Base-by-base conservation (phyloP, 2,329 filamentous ascomycete species). In the Pseudogymnoascus sp. region DNA sequence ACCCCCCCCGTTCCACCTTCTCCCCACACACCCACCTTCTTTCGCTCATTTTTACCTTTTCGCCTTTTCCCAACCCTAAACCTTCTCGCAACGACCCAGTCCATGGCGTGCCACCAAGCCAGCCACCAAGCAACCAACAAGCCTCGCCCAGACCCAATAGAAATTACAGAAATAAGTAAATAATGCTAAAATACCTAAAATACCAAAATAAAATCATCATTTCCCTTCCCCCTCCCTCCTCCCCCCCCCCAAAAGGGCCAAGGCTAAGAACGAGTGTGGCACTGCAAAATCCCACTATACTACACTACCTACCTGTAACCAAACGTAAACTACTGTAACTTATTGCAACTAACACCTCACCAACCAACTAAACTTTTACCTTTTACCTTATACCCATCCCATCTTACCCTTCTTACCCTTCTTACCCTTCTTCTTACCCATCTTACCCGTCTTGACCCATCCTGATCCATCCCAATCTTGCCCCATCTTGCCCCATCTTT, bases 371-470 rank as follows among this genome's bases (percentile, higher is more conserved):
- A 22, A 43, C 16, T 22, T 43, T 37, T 8, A 14, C 37, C 37
- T 38, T 16, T 19, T 6, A 6, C 10, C 40, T 24, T 22, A 22
- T 22, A 0, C 73, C 88, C n/a, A 82, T 84, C 0, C 88, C n/a
- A 82, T 84, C 0, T 88, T 87, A 0, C 81, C 84, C 1, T 88
- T 88, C 70, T 76, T 87, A 65, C 81, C 87, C 70, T 78, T 88
- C 6, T 86, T 83, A 0, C 77, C 89, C 4, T 81, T 79, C 62
- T 88, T 88, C 75, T 86, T 83, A 0, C 73, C 88, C n/a, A 81
- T 89, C 5, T 84, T 81, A 0, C 73, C 89, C 33, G 82, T 84
- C 0, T 88, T 41, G 38, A 43, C 10, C 38, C 38, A 41, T 41
- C 38, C n/a, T 22, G 10, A 38, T 7, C 37, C n/a, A 41, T 41